Conservation (phyloP, 164 flowering plant genomes). For the Warburgia ugandensis region DNA sequence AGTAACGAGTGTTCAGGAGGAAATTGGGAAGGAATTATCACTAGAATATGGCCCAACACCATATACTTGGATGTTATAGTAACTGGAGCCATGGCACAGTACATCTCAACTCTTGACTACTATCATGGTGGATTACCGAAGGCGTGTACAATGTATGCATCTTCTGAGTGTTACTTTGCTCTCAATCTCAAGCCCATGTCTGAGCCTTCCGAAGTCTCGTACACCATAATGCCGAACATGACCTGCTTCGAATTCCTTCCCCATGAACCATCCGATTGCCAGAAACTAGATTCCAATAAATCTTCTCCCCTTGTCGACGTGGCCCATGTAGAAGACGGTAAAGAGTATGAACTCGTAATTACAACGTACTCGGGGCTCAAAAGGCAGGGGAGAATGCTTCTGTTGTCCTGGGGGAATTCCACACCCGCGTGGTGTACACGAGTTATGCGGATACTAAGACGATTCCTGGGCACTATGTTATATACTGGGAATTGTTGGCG, state of each 20-base stretch:
- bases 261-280: constrained; percentile 19
- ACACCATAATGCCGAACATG: constrained; percentile 83
- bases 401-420: constrained; percentile 23
- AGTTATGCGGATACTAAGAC: constrained; percentile 60
- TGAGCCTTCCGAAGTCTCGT: constrained; percentile 57
- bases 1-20: constrained; percentile 34
- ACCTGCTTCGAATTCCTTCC: constrained; percentile 71
- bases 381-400: constrained; percentile 49
- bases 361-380: constrained; percentile 59
- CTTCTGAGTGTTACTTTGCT: constrained; percentile 75
- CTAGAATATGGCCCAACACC: constrained; percentile 73
- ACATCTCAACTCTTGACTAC: constrained; percentile 61
- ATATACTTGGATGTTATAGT: constrained; percentile 75
- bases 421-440: constrained; percentile 61
- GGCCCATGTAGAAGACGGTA: constrained; percentile 50
- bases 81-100: constrained; percentile 86
- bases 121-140: constrained; percentile 57
- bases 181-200: constrained; percentile 59
- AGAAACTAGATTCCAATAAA: constrained; percentile 12
- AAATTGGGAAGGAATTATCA: constrained; percentile 61
- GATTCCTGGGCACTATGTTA: constrained; percentile 79
- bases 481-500: constrained; percentile 57
- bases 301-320: constrained; percentile 40
- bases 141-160: constrained; percentile 78
- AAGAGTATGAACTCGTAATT: constrained; percentile 65